Conservation (phyloP, 2,329 filamentous ascomycete genomes). For the Penicillium glabrum region DNA sequence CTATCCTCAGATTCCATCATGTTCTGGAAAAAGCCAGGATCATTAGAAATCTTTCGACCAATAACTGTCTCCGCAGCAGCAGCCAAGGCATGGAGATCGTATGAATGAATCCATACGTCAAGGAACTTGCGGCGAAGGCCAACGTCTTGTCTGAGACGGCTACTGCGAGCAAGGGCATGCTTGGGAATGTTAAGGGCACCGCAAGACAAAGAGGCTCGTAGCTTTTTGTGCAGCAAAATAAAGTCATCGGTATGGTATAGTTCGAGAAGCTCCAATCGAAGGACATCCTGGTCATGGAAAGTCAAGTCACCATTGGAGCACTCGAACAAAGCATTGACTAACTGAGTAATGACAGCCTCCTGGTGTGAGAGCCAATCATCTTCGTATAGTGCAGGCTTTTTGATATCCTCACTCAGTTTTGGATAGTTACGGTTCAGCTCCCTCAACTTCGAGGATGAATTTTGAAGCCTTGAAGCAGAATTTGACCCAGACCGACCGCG, state of each 20-base stretch:
- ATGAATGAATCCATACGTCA: slow-evolving; percentile 59
- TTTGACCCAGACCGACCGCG: slow-evolving; percentile 22
- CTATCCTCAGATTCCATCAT: neutral
- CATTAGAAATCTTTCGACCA: slow-evolving; percentile 50
- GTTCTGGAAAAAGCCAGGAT: neutral
- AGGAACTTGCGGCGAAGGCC: slow-evolving; percentile 59
- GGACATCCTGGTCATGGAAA: slow-evolving; percentile 24
- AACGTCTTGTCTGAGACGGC: slow-evolving; percentile 56
- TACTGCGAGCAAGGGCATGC: slow-evolving; percentile 47
- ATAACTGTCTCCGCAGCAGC: slow-evolving; percentile 59
- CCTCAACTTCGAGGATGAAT: slow-evolving; percentile 29
- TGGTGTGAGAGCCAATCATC: slow-evolving; percentile 64
- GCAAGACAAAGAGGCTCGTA: slow-evolving; percentile 59
- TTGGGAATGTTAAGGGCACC: slow-evolving; percentile 59
- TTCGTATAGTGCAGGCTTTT: slow-evolving; percentile 60
- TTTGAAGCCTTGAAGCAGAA: slow-evolving; percentile 30
- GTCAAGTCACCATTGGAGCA: slow-evolving; percentile 23
- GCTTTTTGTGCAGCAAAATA: slow-evolving; percentile 53
- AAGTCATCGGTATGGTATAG: slow-evolving; percentile 56
- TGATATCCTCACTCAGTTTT: slow-evolving; percentile 55
- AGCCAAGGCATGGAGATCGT: slow-evolving; percentile 52
- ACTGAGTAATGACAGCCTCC: slow-evolving; percentile 60
- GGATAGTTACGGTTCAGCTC: slow-evolving; percentile 46
- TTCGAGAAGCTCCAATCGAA: slow-evolving; percentile 52
- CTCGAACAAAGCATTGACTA: slow-evolving; percentile 58